Percentiles rank a stretch among this genome's conserved stretches.
These are phyloP conservation scores for Penicillium brevicompactum DNA, from an alignment of 2,329 filamentous ascomycete species.

Conservation along the genomic window DNA sequence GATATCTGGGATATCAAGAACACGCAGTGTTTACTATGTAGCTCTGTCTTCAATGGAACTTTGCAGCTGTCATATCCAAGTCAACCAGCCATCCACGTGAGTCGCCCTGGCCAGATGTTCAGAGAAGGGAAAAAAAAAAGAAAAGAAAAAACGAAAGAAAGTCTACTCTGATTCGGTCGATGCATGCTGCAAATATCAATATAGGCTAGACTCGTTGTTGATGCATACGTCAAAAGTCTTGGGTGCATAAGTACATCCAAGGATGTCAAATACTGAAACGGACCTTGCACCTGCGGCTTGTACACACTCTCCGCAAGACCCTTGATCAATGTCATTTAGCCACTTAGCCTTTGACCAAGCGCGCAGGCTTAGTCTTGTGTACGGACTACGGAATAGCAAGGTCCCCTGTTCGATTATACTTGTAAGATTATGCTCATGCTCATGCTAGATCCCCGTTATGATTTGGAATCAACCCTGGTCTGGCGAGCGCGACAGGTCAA, in stretches of 20 bases:
- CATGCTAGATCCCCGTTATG: not conserved
- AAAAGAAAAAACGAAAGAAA: not conserved
- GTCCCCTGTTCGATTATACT: too few relatives aligned
- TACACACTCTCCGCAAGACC: constrained; percentile 1
- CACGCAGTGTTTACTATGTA: not conserved
- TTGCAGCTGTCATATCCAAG: constrained; percentile 6
- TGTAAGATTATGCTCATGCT: not conserved
- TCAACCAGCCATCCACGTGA: not conserved
- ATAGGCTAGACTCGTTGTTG: constrained; percentile 14
- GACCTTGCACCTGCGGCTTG: constrained; percentile 15
- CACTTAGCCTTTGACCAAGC: not conserved
- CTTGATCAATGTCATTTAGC: not conserved
- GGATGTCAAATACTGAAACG: constrained; percentile 14
- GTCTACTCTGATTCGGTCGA: not conserved
- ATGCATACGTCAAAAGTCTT: constrained; percentile 14
- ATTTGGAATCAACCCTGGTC: not conserved
- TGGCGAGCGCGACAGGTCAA: not conserved
- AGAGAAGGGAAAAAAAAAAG: not conserved
- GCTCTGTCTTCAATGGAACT: not conserved
- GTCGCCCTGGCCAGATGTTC: constrained; percentile 8
- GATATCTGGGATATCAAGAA: not conserved
- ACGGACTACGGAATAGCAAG: too few relatives aligned
- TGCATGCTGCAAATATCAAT: not conserved
- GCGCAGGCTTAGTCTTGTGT: not conserved
- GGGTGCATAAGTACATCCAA: constrained; percentile 7